These are phyloP conservation scores for Boehmeria nivea DNA, from an alignment of 306 rosid species.

Conservation along the genomic window DNA sequence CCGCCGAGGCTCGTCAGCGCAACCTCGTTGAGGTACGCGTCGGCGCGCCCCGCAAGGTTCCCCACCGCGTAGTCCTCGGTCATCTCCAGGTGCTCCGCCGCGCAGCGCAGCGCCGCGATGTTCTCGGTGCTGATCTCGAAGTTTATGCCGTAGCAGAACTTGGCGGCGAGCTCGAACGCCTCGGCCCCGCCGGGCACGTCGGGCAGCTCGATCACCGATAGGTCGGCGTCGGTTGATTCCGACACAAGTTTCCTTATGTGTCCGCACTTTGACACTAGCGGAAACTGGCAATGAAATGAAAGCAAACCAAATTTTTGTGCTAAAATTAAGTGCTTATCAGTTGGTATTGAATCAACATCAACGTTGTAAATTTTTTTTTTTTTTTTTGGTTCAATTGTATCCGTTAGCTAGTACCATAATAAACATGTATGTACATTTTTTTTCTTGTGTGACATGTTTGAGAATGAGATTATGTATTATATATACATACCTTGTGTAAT, in stretches of 20 bases:
- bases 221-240: constrained; percentile 60
- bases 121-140: constrained; percentile 76
- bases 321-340: no score
- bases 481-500: constrained; percentile 78
- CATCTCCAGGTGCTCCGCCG: constrained; percentile 90
- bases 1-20: constrained; percentile 68
- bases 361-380: no score
- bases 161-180: constrained; percentile 90
- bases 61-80: constrained; percentile 78
- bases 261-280: constrained; percentile 85
- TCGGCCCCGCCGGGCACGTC: constrained; percentile 87
- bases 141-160: constrained; percentile 92
- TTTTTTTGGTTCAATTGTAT: no score
- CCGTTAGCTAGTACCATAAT: no score
- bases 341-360: no score
- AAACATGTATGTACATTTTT: no score
- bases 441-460: no score
- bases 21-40: constrained; percentile 75
- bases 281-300: no score
- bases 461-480: no score
- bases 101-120: constrained; percentile 72
- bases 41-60: constrained; percentile 73
- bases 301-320: no score
- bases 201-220: constrained; percentile 47
- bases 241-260: constrained; percentile 66